Conservation (phyloP, 2,329 filamentous ascomycete genomes). For the Tolypocladium pustulatum region DNA sequence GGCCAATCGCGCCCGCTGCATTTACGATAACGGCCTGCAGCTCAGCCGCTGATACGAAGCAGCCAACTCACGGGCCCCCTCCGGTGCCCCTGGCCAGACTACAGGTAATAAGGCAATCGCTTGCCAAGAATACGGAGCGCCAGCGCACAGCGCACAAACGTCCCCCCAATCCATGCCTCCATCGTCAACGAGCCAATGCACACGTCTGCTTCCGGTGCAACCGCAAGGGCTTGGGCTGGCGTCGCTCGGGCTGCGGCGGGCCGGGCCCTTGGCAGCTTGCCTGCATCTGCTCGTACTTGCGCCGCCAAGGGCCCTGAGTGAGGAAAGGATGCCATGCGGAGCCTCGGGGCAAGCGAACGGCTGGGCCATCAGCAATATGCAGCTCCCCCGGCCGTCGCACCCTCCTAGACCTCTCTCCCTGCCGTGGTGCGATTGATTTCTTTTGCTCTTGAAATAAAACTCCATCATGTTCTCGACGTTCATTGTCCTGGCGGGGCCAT, state of each 20-base stretch:
- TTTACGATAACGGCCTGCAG: no score
- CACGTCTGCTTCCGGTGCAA: background rate
- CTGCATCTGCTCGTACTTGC: background rate
- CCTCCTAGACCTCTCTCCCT: background rate
- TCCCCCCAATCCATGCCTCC: background rate
- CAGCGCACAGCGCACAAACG: background rate
- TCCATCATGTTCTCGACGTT: background rate
- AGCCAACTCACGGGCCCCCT: no score
- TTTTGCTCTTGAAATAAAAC: background rate
- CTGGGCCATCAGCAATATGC: background rate
- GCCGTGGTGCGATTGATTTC: background rate
- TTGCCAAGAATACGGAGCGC: background rate
- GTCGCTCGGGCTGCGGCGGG: background rate
- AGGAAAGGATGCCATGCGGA: background rate
- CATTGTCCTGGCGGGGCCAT: background rate
- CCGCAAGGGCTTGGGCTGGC: background rate
- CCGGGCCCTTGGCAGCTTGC: background rate
- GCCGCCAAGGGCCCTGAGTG: background rate
- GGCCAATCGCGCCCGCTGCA: no score
- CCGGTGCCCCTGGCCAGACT: background rate
- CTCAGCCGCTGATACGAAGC: slow-evolving; percentile 1
- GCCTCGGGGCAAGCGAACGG: background rate
- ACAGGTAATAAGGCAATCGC: background rate
- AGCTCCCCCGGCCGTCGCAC: background rate
- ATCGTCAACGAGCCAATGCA: background rate